Conservation (phyloP, 176 grass and related monocot genomes). For the Paspalum vaginatum region DNA sequence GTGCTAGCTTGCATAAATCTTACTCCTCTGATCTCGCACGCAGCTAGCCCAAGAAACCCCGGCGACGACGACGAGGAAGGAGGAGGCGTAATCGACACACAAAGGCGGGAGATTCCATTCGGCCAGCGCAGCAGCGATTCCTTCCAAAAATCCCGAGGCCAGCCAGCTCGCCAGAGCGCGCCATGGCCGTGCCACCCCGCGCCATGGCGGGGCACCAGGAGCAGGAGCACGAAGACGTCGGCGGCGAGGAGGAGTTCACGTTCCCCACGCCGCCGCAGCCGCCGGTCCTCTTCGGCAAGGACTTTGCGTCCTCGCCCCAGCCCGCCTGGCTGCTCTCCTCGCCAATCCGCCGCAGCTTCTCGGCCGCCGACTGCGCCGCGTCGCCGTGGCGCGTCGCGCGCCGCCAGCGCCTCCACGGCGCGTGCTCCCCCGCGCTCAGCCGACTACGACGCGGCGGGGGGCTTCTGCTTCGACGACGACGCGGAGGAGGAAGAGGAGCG, state of each 20-base stretch:
- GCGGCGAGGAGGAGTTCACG: slow-evolving; percentile 37
- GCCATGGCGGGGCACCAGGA: slow-evolving; percentile 9
- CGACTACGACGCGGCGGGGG: slow-evolving; percentile 13
- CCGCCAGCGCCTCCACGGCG: slow-evolving; percentile 4
- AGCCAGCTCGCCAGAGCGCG: background rate
- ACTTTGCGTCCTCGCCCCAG: background rate
- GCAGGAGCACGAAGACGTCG: background rate
- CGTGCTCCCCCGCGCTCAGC: slow-evolving; percentile 49
- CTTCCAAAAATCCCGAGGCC: background rate
- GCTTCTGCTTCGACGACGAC: background rate
- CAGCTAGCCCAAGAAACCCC: background rate
- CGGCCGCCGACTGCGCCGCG: slow-evolving; percentile 49
- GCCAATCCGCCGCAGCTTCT: slow-evolving; percentile 65
- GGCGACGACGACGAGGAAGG: background rate
- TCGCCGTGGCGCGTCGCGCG: slow-evolving; percentile 45
- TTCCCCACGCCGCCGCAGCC: slow-evolving; percentile 44
- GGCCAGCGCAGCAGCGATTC: background rate
- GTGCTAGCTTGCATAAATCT: background rate
- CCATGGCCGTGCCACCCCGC: background rate
- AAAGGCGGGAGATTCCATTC: slow-evolving; percentile 22
- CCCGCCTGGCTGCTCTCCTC: slow-evolving; percentile 41
- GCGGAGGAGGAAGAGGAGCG: slow-evolving; percentile 46
- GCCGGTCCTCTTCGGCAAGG: background rate
- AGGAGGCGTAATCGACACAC: slow-evolving; percentile 18
- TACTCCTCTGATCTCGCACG: background rate